These are phyloP conservation scores for Solanum paucissectum DNA, from an alignment of 257 asterid genomes.

Conservation along the genomic window DNA sequence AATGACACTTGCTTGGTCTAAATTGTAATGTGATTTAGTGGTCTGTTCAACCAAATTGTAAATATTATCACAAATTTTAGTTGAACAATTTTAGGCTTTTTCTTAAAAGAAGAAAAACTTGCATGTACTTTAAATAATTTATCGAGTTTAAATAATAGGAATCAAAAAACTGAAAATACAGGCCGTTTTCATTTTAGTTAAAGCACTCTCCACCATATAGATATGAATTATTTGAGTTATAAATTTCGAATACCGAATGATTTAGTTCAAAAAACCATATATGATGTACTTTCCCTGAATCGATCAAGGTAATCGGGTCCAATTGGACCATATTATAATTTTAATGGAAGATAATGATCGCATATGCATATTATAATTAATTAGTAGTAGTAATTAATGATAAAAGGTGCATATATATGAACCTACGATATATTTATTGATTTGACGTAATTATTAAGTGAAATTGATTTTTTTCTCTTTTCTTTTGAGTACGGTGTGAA, in stretches of 20 bases:
- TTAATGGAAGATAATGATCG: not conserved
- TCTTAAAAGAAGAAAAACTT: not conserved
- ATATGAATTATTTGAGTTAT: not conserved
- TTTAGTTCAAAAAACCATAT: no score
- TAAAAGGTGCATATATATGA: not conserved
- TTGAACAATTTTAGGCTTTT: not conserved
- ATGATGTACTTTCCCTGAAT: no score
- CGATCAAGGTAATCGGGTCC: no score
- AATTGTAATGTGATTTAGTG: not conserved
- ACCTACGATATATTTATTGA: not conserved
- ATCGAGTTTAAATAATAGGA: not conserved
- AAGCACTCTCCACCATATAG: not conserved
- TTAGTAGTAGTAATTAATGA: not conserved
- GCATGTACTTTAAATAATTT: not conserved
- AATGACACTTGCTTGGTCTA: not conserved
- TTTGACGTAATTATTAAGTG: not conserved
- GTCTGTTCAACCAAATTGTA: slow-evolving; percentile 2
- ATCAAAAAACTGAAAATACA: not conserved
- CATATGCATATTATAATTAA: not conserved
- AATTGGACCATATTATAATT: no score
- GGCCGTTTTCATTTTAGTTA: not conserved
- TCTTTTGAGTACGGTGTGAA: not conserved
- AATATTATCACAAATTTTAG: not conserved
- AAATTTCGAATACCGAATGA: no score
- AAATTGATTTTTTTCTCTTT: not conserved